A percentile compares a stretch with the other conserved stretches of the same genome.
phyloP scores from a whole-genome alignment of 1,139 yeast species.

The Hyphopichia wangnamkhiaoensis region DNA sequence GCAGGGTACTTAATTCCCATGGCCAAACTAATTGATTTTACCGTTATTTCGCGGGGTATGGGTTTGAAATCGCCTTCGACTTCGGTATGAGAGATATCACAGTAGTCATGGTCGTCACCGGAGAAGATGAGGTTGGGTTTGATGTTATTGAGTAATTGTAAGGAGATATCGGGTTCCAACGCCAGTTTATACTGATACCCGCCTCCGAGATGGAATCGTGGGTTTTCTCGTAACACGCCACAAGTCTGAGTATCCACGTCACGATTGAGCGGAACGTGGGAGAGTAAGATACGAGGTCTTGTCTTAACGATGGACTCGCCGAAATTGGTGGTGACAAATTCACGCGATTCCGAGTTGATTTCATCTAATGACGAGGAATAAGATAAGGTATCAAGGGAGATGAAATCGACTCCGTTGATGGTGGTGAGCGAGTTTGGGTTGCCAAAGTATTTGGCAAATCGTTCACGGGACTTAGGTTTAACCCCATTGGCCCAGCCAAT shows the following conservation, averaged over 20 bases:
- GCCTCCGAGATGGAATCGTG: conserved; percentile 22
- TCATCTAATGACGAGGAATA: conserved; percentile 32
- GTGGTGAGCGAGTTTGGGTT: conserved; percentile 30
- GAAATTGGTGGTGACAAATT: conserved; percentile 28
- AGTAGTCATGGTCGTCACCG: conserved; percentile 88
- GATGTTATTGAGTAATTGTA: conserved; percentile 53
- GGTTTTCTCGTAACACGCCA: conserved; percentile 47
- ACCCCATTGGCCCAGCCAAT: conserved; percentile 57
- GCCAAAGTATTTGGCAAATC: conserved; percentile 46
- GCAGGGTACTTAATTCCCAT: conserved; percentile 60
- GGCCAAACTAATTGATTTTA: conserved; percentile 60
- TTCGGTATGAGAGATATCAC: conserved; percentile 44
- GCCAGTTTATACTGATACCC: conserved; percentile 60
- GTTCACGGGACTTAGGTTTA: conserved; percentile 30
- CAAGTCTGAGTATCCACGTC: conserved; percentile 34
- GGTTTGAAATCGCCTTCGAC: conserved; percentile 11
- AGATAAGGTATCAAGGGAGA: conserved; percentile 48
- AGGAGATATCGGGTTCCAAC: conserved; percentile 54
- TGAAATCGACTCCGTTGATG: conserved; percentile 44
- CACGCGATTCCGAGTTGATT: conserved; percentile 28
- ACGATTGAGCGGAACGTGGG: conserved; percentile 54
- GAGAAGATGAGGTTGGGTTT: conserved; percentile 74
- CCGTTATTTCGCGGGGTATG: conserved; percentile 44
- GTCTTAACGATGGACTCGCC: conserved; percentile 13
- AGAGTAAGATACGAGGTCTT: conserved; percentile 39